Evolutionary conservation across 2,329 filamentous ascomycete genomes (phyloP), one percentile per base, ranked within the genome.

Genomic region (Botrytis paeoniae): DNA sequence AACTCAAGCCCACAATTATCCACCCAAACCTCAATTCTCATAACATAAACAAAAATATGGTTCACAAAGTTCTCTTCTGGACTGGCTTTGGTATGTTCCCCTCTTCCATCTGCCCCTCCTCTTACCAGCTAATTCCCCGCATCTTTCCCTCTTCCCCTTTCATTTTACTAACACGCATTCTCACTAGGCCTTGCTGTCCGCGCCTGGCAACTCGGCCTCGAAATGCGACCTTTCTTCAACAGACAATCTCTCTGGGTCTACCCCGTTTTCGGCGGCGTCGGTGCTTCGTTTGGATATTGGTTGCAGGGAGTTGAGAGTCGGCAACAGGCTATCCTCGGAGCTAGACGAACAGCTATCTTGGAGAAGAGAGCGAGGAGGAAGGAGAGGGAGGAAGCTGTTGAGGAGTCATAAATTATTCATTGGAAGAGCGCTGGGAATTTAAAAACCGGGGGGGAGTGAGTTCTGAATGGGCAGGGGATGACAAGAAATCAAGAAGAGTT

Each of bases 261-360:
- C 86, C 96, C 96, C 72, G 85, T 95, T 79, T 99, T 96, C 84
- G 95, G 91, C 74, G 89, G 89, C 78, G 89, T 94, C 76, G 95
- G 95, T 79, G 95, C 91, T 79, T 93, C 92, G 84, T 98, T 98
- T 85, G 96, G 96, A 78, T 98, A 98, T 87, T 99, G 95, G 94
- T 86, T 99, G 79, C 91, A 95, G 85, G 93, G 93, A 76, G 93
- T 98, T 73, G 94, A 98, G 83, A 86, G 93, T 80, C 88, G 90
- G 82, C 95, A 98, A 84, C 88, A 91, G 78, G 88, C 89, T 77
- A 88, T 94, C 75, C 85, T 99, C 74, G 85, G 87, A 77, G 92
- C 95, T 81, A 91, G 95, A 81, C 95, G 94, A 86, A 87, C 92
- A 78, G 83, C 87, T 72, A 87, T 99, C 77, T 85, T 98, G 73